Evolutionary conservation across 139 green algal species (phyloP), one percentile per base, ranked within the genome.

Genomic region (Micractinium conductrix): DNA sequence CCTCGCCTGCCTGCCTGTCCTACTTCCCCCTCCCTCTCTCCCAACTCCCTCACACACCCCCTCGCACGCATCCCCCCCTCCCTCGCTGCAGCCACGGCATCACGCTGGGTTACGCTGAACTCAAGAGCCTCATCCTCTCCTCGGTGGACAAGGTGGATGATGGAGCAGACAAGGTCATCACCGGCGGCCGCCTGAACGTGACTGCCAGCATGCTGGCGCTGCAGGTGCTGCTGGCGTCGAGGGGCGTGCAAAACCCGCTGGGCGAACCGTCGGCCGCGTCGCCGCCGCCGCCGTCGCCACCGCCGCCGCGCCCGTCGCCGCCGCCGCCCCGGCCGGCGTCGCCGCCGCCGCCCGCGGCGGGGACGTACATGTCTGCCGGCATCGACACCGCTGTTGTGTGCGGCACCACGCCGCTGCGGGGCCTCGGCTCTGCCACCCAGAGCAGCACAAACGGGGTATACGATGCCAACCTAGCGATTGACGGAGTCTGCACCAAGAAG

Each of bases 401-500:
- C 82, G 87, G 87, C 58, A 84, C 78, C 42, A 84, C 44, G 38
- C 30, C 38, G 24, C 48, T 85, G 55, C 30, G 33, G 14, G 83
- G 83, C 45, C 70, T 74, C 43, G 86, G 63, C 69, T 71, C 70
- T 9, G 80, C 80, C 28, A 74, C 44, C 26, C 60, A 74, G 42
- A 79, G 80, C 38, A 53, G 69, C 42, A 63, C 75, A 5, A 12
- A n/a, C 0, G 58, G 48, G 19, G 19, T 16, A 1, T n/a, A 79
- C 43, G 24, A 40, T 12, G 78, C 83, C 42, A 69, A 44, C 75
- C 21, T 68, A 2, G 87, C 75, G 1, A 78, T 86, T 28, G 76
- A 90, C 42, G 87, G 87, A 26, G 48, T 80, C 4, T 90, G 87
- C 83, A 53, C 33, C 33, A 81, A 45, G 60, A 21, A 78, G 19